These are phyloP conservation scores for Teratosphaeria gauchensis DNA, from an alignment of 2,329 filamentous ascomycete genomes.

Conservation along the genomic window DNA sequence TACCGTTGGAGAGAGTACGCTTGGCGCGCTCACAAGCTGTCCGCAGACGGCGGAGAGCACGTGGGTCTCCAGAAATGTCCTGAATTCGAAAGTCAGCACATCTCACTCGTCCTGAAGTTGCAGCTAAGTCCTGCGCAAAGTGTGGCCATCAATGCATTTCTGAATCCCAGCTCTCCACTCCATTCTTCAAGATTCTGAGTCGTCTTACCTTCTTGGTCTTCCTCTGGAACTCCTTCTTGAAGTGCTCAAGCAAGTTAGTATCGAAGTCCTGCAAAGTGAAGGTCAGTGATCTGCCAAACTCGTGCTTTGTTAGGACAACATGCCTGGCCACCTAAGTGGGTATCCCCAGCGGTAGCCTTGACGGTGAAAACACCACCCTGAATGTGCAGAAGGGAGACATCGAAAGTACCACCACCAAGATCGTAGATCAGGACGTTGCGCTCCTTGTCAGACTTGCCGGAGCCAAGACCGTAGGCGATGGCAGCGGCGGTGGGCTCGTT, in stretches of 20 bases:
- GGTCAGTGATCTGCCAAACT: conserved; percentile 37
- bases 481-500: conserved; percentile 98
- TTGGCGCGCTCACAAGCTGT: conserved; percentile 99
- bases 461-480: conserved; percentile 84
- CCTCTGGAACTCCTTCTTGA: conserved; percentile 85
- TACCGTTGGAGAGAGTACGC: conserved; percentile 94
- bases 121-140: too few relatives aligned
- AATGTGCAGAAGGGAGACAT: conserved; percentile 98
- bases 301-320: conserved; percentile 93
- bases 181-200: neutral
- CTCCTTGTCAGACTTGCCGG: conserved; percentile 68
- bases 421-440: conserved; percentile 99
- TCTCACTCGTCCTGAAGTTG: neutral
- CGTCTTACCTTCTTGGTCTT: conserved; percentile 58
- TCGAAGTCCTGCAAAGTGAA: conserved; percentile 67
- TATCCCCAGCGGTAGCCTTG: conserved; percentile 96
- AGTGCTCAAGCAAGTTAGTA: conserved; percentile 88
- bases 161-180: neutral
- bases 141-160: too few relatives aligned
- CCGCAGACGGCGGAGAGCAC: conserved; percentile 88
- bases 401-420: conserved; percentile 99
- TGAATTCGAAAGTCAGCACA: neutral
- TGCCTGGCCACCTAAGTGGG: conserved; percentile 89
- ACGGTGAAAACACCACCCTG: conserved; percentile 99
- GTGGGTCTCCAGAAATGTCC: conserved; percentile 68